Conservation (phyloP, 2,329 filamentous ascomycete genomes). For the Colletotrichum limetticola region DNA sequence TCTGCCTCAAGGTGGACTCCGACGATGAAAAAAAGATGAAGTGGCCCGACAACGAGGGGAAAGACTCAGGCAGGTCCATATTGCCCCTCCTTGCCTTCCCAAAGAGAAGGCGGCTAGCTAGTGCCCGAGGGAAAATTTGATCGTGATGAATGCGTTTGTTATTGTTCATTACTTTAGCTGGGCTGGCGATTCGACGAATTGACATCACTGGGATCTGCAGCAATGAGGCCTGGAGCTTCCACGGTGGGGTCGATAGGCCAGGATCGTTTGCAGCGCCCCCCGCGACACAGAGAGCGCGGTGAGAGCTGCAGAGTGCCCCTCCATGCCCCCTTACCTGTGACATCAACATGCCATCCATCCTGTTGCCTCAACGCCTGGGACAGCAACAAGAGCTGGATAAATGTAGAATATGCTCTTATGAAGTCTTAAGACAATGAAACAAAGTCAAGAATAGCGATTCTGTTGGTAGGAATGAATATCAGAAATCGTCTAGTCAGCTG, state of each 20-base stretch:
- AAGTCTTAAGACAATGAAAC: background rate
- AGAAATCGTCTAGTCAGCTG: background rate
- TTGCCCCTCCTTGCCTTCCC: conserved; percentile 7
- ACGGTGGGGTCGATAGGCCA: conserved; percentile 15
- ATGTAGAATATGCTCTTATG: background rate
- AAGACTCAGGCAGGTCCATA: background rate
- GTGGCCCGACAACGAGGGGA: conserved; percentile 12
- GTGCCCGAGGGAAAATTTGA: conserved; percentile 5
- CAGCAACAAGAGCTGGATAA: background rate
- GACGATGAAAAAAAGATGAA: background rate
- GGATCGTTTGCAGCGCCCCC: conserved; percentile 20
- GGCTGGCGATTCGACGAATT: conserved; percentile 10
- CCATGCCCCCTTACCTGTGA: conserved; percentile 23
- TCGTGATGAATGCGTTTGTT: background rate
- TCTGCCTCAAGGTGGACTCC: background rate
- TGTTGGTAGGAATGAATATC: too few relatives aligned
- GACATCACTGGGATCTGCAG: conserved; percentile 32
- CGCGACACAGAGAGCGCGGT: conserved; percentile 15
- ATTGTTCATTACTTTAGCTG: background rate
- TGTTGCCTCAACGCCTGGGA: background rate
- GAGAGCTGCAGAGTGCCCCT: conserved; percentile 20
- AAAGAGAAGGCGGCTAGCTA: conserved; percentile 16
- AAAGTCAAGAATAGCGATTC: background rate
- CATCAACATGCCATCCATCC: background rate
- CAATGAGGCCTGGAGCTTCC: background rate